These are phyloP conservation scores for Myxozyma neotropica DNA, from an alignment of 805 yeast species.

Conservation along the genomic window DNA sequence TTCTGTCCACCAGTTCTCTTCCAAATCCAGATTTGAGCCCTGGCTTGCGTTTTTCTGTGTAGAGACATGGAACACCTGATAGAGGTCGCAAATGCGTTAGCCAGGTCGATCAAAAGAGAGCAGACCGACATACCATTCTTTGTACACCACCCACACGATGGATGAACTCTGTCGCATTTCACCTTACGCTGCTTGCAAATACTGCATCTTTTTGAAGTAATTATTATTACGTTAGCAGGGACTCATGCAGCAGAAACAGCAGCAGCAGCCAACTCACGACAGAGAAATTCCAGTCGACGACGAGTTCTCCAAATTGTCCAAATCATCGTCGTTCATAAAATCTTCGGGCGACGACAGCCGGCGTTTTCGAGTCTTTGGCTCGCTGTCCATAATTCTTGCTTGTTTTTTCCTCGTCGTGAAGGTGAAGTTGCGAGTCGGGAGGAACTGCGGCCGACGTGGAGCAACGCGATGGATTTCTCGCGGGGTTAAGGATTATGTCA, in stretches of 20 bases:
- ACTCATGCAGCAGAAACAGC: neutral
- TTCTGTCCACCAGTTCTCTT: slow-evolving; percentile 31
- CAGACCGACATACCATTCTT: slow-evolving; percentile 27
- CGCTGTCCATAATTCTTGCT: neutral
- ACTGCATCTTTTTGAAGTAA: slow-evolving; percentile 33
- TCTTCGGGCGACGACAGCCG: neutral
- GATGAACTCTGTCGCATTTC: slow-evolving; percentile 34
- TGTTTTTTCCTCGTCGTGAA: no score
- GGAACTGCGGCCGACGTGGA: neutral
- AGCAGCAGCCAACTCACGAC: slow-evolving; percentile 1
- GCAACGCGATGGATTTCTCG: neutral
- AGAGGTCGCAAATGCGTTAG: neutral
- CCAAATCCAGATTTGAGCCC: slow-evolving; percentile 39
- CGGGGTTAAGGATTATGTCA: neutral
- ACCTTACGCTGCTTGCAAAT: slow-evolving; percentile 36
- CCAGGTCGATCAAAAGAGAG: neutral
- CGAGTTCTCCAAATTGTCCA: neutral
- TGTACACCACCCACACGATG: slow-evolving; percentile 35
- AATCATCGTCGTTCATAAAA: neutral
- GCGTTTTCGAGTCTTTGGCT: neutral
- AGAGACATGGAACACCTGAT: slow-evolving; percentile 33
- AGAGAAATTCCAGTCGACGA: slow-evolving; percentile 12
- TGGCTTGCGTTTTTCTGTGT: slow-evolving; percentile 36
- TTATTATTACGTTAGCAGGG: neutral
- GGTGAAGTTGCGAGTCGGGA: no score